Percentiles rank a stretch among this genome's conserved stretches.
Evolutionary conservation across 225 moss, liverwort and hornwort genomes (phyloP).

Genomic region (Anthoceros angustus): DNA sequence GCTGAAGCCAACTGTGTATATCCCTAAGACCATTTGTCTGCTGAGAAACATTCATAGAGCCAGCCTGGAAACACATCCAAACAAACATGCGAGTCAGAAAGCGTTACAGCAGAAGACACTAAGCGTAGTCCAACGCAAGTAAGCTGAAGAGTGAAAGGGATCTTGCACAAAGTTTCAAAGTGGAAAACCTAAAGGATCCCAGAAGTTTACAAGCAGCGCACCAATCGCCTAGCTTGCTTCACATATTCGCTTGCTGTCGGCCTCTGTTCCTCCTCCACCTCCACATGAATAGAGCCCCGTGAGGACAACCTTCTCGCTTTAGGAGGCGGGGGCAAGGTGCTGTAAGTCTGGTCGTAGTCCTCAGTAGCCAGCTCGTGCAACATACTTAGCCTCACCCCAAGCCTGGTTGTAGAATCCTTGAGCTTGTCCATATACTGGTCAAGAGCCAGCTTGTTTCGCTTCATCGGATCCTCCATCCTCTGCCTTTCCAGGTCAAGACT

Average conservation of each 20-base stretch:
- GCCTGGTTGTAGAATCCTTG: neutral
- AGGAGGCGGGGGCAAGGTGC: neutral
- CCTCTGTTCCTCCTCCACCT: neutral
- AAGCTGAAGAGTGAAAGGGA: neutral
- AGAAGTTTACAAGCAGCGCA: neutral
- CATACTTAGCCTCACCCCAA: neutral
- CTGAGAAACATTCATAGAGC: neutral
- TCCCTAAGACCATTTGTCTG: neutral
- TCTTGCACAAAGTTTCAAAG: neutral
- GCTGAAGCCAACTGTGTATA: neutral
- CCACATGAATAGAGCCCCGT: neutral
- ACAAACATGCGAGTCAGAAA: neutral
- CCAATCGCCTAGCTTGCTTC: slow-evolving; percentile 3
- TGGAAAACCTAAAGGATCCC: slow-evolving; percentile 2
- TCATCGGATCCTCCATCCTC: neutral
- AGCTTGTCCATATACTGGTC: neutral
- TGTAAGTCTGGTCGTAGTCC: neutral
- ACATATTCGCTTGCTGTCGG: neutral
- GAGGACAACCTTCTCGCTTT: neutral
- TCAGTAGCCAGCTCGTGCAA: neutral
- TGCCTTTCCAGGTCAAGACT: slow-evolving; percentile 1
- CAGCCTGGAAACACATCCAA: neutral
- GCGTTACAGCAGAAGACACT: neutral
- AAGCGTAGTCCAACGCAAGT: neutral
- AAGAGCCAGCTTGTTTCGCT: neutral